Evolutionary conservation across 2,329 filamentous ascomycete species (phyloP), one percentile per base, ranked within the genome.

Genomic region (Cladophialophora chaetospira): DNA sequence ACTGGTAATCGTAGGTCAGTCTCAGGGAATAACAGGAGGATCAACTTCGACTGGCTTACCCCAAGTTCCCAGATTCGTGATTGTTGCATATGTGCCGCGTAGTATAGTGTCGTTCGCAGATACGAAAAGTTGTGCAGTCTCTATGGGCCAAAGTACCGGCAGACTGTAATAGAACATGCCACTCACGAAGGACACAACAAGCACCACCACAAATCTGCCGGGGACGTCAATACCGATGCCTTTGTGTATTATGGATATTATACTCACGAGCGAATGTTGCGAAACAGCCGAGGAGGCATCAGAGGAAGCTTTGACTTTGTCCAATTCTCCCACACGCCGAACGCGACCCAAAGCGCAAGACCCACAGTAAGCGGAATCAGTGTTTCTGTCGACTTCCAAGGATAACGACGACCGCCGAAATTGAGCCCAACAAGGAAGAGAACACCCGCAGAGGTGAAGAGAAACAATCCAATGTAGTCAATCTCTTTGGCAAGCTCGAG

Each of bases 111-210:
- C 25, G 25, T 60, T 25, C 3, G 57, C 57, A 13, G 57, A 40
- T 2, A 51, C 52, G 17, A 55, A 60, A 3, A 60, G 52, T 5
- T 55, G 40, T 9, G 52, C 35, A 9, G 57, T 52, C 26, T 53
- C 13, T 2, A 36, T 71, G 2, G 77, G 77, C 77, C 76, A 79
- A 15, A 79, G 69, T 10, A 78, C 69, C 9, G 70, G 76, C 57
- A 79, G 65, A 13, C 69, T 71, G 65, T 75, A 79, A 65, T 77
- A 79, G 8, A 77, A 67, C 73, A 77, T 77, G 28, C 72, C 72
- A n/a, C 70, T 73, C 45, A 77, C 69, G 4, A 70, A 70, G 1
- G 73, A 75, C 38, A 71, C 68, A 25, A 67, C 57, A 25, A 76
- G 68, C 43, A 76, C 69, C 50, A 72, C 75, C 28, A 70, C 66